These are phyloP conservation scores for Cytospora paraplurivora DNA, from an alignment of 2,329 filamentous ascomycete genomes.

Conservation along the genomic window DNA sequence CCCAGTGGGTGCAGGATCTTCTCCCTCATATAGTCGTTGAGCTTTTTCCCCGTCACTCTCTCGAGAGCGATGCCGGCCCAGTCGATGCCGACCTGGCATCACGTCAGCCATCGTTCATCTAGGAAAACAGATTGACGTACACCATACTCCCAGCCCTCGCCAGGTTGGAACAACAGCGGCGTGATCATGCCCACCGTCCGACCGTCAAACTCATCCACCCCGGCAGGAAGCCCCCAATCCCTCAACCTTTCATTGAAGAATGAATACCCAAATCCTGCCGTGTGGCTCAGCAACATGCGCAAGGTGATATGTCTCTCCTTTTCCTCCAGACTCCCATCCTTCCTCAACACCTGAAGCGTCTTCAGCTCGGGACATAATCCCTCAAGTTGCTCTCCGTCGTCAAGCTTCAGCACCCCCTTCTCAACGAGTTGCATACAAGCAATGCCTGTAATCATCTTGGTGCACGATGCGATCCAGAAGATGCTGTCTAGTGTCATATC, in stretches of 20 bases:
- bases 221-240: conserved; percentile 50
- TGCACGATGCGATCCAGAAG: conserved; percentile 63
- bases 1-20: conserved; percentile 49
- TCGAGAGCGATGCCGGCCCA: conserved; percentile 52
- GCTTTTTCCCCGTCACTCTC: conserved; percentile 41
- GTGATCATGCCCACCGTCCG: conserved; percentile 52
- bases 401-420: conserved; percentile 32
- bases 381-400: conserved; percentile 27
- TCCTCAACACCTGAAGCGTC: conserved; percentile 47
- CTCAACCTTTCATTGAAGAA: conserved; percentile 55
- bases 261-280: conserved; percentile 59
- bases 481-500: conserved; percentile 48
- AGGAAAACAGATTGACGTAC: conserved; percentile 39
- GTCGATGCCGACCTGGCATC: conserved; percentile 48
- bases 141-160: conserved; percentile 62
- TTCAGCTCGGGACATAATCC: conserved; percentile 53
- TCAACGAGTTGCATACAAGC: conserved; percentile 60
- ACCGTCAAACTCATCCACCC: conserved; percentile 60
- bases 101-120: neutral
- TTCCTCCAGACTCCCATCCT: conserved; percentile 42
- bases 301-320: conserved; percentile 56
- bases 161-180: conserved; percentile 65
- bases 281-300: conserved; percentile 59
- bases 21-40: conserved; percentile 49
- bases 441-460: conserved; percentile 56